Evolutionary conservation across 2,329 filamentous ascomycete species (phyloP), one percentile per base, ranked within the genome.

Genomic region (Cladosporium cucumerinum): DNA sequence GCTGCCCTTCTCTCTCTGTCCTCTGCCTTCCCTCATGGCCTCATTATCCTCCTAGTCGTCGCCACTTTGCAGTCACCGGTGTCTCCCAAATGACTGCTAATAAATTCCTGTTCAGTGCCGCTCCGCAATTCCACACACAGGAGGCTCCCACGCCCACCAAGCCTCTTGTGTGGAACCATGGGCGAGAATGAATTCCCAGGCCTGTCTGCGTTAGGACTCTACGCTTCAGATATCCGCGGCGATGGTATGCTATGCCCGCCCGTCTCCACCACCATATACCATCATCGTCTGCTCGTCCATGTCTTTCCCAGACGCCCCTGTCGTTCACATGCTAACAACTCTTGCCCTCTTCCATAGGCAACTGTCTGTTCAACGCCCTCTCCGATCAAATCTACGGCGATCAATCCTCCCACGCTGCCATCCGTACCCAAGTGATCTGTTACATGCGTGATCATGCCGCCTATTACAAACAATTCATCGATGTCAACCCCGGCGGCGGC

Each of bases 291-390:
- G 18, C 21, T 57, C 32, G 23, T 39, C 55, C 32, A 34, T 46
- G 23, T 25, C 34, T 26, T 14, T 58, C 16, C 34, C 0, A 58
- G 8, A 34, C 34, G 49, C 60, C 55, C 54, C 43, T 59, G 36
- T 51, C 43, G 28, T 57, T 59, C 60, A 59, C 61, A 30, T 67
- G 61, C 68, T 68, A 67, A 70, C 65, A 69, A 61, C 63, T 65
- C 57, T 58, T 57, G 43, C 52, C 59, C 61, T 21, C 59, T 57
- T 21, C 48, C 49, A 55, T 69, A 89, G 88, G 87, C 70, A 89
- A 89, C 78, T 90, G 88, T 76, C 82, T 90, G 43, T 90, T 89
- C 79, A 86, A 87, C 75, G 87, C 87, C 67, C 80, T 89, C 46
- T 87, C 86, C 68, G 86, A 89, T 73, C 87, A 90, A 79, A 76